Base-by-base conservation (phyloP, 2,329 filamentous ascomycete genomes). In the Ophiostoma triangulosporum region DNA sequence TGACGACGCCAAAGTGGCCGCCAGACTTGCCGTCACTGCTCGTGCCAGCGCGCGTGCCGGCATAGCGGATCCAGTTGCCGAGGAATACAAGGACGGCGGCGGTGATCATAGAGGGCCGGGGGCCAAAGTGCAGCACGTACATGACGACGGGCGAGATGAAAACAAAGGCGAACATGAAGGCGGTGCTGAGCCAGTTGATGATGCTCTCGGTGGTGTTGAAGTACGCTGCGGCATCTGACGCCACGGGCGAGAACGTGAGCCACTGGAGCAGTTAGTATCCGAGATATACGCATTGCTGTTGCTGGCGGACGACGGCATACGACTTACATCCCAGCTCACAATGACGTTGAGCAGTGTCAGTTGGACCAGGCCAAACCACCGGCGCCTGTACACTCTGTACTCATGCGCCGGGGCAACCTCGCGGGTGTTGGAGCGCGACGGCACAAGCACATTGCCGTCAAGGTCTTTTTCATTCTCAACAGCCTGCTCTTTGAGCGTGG, bases 141-240 rank as follows among this genome's bases (percentile, higher is more conserved):
- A 97, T 84, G 45, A 81, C 79, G 40, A 83, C 62, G 53, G 93
- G 91, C 48, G 81, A 81, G 40, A 83, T 73, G 60, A 77, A 73
- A 45, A 86, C 80, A 63, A 95, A 97, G 51, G 89, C 74, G 65
- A 97, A 91, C 49, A 95, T 74, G 65, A 94, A 95, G 36, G 76
- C 83, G 0, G 86, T 97, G 63, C 84, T 89, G 58, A 95, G 76
- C 93, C 93, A 97, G 69, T 97, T 97, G 69, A 97, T 84, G 31
- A 79, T 78, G 15, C 79, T 82, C 63, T 90, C 82, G 32, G 75
- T 76, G 12, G 90, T 86, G 51, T 71, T 60, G 64, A 94, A 97
- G 71, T 89, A 95, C 24, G 73, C 61, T 0, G 89, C 81, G 1
- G 88, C 77, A 22, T 83, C 80, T 32, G 78, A 78, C 1, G 88